These are phyloP conservation scores for Oryza brachyantha DNA, from an alignment of 176 grass and related monocot species.

Conservation along the genomic window DNA sequence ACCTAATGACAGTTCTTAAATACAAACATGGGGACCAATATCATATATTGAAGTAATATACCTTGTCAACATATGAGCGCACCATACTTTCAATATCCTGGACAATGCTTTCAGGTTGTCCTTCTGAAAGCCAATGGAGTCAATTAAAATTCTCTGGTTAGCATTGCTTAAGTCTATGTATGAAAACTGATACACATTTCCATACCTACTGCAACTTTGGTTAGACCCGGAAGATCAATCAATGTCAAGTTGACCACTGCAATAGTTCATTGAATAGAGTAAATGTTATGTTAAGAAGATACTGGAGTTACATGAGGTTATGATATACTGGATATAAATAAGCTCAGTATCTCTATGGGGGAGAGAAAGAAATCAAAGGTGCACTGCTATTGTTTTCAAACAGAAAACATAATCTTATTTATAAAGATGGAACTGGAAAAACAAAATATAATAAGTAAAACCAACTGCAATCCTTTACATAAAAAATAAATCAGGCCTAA, in stretches of 20 bases:
- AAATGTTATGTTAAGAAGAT: conserved; percentile 14
- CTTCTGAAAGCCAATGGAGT: conserved; percentile 58
- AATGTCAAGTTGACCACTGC: conserved; percentile 94
- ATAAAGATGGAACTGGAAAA: background rate
- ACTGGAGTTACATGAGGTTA: background rate
- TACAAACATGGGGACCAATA: background rate
- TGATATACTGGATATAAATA: background rate
- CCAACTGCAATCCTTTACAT: background rate
- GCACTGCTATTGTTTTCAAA: conserved; percentile 16
- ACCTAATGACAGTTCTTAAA: background rate
- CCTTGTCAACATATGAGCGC: conserved; percentile 78
- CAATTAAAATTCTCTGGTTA: background rate
- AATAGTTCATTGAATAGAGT: conserved; percentile 27
- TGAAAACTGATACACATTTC: background rate
- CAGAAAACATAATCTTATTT: background rate
- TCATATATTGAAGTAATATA: conserved; percentile 18
- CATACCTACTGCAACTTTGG: conserved; percentile 89
- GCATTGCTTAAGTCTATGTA: conserved; percentile 13
- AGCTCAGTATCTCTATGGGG: background rate
- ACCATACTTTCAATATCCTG: conserved; percentile 95
- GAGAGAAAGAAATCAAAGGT: background rate
- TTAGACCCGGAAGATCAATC: conserved; percentile 90
- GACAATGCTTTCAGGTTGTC: conserved; percentile 85
- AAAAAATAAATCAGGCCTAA: background rate
- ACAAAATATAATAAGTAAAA: conserved; percentile 2